Conservation (phyloP, 2,329 filamentous ascomycete genomes). For the Pseudocercospora macadamiae region DNA sequence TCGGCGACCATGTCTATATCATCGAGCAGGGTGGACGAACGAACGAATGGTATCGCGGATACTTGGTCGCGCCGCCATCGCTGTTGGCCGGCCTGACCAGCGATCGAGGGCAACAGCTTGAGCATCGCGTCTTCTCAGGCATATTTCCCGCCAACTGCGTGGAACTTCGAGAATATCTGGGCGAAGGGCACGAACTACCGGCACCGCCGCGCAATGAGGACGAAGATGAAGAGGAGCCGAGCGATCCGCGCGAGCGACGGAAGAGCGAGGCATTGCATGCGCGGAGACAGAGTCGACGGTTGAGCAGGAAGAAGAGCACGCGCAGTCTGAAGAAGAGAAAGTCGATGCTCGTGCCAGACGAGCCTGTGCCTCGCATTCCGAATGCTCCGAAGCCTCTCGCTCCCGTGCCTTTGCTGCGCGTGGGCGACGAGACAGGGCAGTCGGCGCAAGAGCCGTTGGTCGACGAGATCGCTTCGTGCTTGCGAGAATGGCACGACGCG, state of each 20-base stretch:
- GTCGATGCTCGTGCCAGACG: slow-evolving; percentile 24
- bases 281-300: slow-evolving; percentile 33
- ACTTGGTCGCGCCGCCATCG: slow-evolving; percentile 91
- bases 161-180: slow-evolving; percentile 89
- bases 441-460: slow-evolving; percentile 88
- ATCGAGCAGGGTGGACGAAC: slow-evolving; percentile 89
- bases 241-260: slow-evolving; percentile 24
- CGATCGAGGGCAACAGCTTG: slow-evolving; percentile 87
- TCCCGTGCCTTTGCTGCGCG: slow-evolving; percentile 94
- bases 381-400: slow-evolving; percentile 77
- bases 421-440: slow-evolving; percentile 93
- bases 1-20: slow-evolving; percentile 97
- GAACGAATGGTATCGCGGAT: slow-evolving; percentile 91
- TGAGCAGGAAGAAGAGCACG: slow-evolving; percentile 34
- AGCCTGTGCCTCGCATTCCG: slow-evolving; percentile 59
- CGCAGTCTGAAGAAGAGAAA: slow-evolving; percentile 28
- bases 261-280: slow-evolving; percentile 36
- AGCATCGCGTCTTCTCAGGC: slow-evolving; percentile 96
- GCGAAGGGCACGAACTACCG: slow-evolving; percentile 53
- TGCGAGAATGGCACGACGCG: slow-evolving; percentile 97
- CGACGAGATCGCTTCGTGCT: slow-evolving; percentile 94
- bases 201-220: slow-evolving; percentile 34
- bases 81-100: slow-evolving; percentile 89
- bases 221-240: slow-evolving; percentile 44
- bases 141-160: slow-evolving; percentile 96